Base-by-base conservation (phyloP, 768 basidiomycete genomes). In the Rhizopogon salebrosus region DNA sequence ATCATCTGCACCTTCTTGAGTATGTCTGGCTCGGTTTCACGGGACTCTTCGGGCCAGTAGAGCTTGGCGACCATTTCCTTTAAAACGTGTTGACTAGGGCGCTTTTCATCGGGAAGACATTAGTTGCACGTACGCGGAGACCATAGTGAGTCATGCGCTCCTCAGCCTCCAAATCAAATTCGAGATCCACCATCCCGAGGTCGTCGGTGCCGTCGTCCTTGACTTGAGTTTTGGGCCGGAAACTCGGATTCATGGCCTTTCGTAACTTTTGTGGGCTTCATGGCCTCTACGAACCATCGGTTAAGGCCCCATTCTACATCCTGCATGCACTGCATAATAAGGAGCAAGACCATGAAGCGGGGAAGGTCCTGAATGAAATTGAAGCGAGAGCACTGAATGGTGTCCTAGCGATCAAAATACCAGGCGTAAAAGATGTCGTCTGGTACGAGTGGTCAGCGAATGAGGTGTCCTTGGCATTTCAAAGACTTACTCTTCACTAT, bases 291-390 rank as follows among this genome's bases (percentile, higher is more conserved):
- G 0, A 38, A 42, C 11, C n/a, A 2, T 0, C 27, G 20, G 35
- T 57, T 42, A 27, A 57, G 11, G 3, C 58, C 60, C 55, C 58
- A 61, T n/a, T 61, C 42, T 1, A 3, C 22, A 9, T 50, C 16
- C n/a, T 24, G 1, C 39, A 61, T 51, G 9, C 53, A 50, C 11
- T 61, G 53, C 35, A 57, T 43, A 4, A 50, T 50, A 9, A 60
- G 48, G 1, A 59, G 51, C 7, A 57, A 40, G 13, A 51, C 39
- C 4, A 60, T 43, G 3, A 60, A 60, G 1, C 45, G 54, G 0
- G 57, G 54, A n/a, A 58, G 53, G 14, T 57, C 60, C 14, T 57
- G 31, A 9, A 61, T 42, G 35, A 54, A 51, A n/a, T 61, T 60
- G 14, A 60, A 29, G 0, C 23, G 45, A n/a, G 55, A 51, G 31